Evolutionary conservation across 352 stramenopile genomes (phyloP), one percentile per base, ranked within the genome.

Genomic region (Pythium volutum): DNA sequence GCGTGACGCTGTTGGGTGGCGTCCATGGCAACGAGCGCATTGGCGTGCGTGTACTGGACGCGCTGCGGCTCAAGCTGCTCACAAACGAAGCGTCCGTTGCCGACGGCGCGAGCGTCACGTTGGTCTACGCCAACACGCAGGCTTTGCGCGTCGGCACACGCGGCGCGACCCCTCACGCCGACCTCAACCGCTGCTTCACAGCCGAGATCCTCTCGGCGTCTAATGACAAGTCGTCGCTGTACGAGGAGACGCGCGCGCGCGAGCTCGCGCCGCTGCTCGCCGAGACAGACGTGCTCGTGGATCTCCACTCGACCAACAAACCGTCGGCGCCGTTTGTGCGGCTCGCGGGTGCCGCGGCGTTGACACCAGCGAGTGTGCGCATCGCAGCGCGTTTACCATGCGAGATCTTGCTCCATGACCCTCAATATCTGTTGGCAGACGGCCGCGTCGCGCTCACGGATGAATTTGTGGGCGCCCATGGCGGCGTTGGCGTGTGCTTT

Each of bases 281-380:
- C 4, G 15, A 62, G 10, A 84, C 66, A 41, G 74, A 91, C 66
- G 49, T 93, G 49, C 55, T 93, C 56, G 57, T 93, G 48, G 79
- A 93, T 62, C 55, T 91, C 41, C 83, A 93, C 61, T 88, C 83
- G 67, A 89, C 83, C 22, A 93, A 93, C 67, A 88, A 88, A 43
- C 77, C 79, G 26, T 91, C 83, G 4, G 59, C 61, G 23, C 81
- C 81, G 11, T 93, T 93, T 39, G 64, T 89, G 33, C 77, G 80
- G 38, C 52, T 93, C 26, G 77, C 79, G 1, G 83, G 81, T 5
- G 59, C 75, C 55, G 16, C 67, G 7, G 63, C 52, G 11, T 62
- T 87, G 23, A 65, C 71, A 18, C n/a, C 27, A 3, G 34, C 52
- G 11, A 38, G 76, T 33, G 48, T 68, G 59, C 57, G 61, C 20